These are phyloP conservation scores for Xylaria sp. DNA, from an alignment of 2,329 filamentous ascomycete genomes.

Conservation along the genomic window DNA sequence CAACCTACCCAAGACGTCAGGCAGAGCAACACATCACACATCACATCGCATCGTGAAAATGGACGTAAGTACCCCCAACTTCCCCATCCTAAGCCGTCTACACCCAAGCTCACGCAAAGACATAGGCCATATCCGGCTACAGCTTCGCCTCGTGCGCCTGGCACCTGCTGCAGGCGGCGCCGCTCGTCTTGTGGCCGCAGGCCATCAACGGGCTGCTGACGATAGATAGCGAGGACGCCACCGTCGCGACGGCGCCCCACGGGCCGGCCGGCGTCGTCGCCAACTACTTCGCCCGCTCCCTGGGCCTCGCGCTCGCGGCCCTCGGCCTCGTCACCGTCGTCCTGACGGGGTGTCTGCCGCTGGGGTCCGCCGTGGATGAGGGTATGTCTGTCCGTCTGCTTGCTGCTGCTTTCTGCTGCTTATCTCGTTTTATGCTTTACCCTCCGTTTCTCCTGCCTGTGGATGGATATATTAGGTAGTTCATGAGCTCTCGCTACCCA, in stretches of 20 bases:
- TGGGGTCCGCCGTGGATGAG: constrained; percentile 54
- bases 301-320: constrained; percentile 68
- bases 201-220: constrained; percentile 50
- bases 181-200: constrained; percentile 51
- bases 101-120: background rate
- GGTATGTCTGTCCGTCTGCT: background rate
- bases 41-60: constrained; percentile 26
- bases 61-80: constrained; percentile 30
- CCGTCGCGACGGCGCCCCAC: background rate
- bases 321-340: constrained; percentile 67
- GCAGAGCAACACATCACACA: too few relatives aligned
- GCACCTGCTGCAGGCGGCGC: constrained; percentile 51
- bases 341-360: constrained; percentile 70
- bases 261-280: constrained; percentile 56
- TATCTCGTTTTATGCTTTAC: too few relatives aligned
- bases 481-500: too few relatives aligned
- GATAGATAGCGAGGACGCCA: constrained; percentile 4
- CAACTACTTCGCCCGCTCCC: constrained; percentile 71
- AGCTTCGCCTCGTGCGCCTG: constrained; percentile 56
- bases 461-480: too few relatives aligned
- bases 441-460: too few relatives aligned
- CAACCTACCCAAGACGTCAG: background rate
- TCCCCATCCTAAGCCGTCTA: background rate
- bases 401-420: too few relatives aligned
- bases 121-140: constrained; percentile 54